phyloP scores from a whole-genome alignment of 2,329 filamentous ascomycete genomes.

The Aulographum hederae region DNA sequence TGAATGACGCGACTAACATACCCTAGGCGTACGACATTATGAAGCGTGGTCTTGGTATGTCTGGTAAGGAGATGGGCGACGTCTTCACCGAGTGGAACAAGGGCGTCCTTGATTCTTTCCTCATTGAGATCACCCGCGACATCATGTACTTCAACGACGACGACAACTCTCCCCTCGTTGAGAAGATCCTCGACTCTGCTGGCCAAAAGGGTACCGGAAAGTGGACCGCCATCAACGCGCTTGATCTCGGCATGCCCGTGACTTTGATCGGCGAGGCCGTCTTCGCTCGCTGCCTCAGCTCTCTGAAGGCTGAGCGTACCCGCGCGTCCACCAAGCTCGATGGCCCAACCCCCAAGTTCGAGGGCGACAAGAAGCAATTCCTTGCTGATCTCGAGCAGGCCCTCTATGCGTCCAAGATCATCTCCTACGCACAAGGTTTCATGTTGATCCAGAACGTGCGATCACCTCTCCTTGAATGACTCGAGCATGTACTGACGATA shows the following conservation, averaged over 20 bases:
- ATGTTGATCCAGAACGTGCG: constrained; percentile 97
- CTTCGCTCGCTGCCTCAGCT: constrained; percentile 82
- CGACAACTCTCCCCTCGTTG: constrained; percentile 73
- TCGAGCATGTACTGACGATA: constrained; percentile 6
- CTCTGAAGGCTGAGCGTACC: constrained; percentile 82
- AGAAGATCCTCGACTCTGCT: constrained; percentile 98
- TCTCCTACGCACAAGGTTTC: constrained; percentile 98
- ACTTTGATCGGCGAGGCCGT: constrained; percentile 92
- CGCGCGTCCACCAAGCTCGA: constrained; percentile 64
- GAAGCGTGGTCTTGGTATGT: constrained; percentile 88
- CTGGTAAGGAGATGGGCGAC: constrained; percentile 88
- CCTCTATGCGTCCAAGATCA: constrained; percentile 98
- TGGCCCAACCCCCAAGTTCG: constrained; percentile 63
- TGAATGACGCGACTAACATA: not conserved
- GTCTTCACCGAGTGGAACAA: constrained; percentile 95
- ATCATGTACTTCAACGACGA: constrained; percentile 98
- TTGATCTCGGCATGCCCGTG: constrained; percentile 96
- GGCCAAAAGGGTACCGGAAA: constrained; percentile 83
- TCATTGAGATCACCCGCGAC: constrained; percentile 97
- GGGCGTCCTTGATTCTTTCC: constrained; percentile 95
- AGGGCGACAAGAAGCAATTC: constrained; percentile 83
- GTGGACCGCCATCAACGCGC: constrained; percentile 98
- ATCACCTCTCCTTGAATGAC: constrained; percentile 8
- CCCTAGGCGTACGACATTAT: constrained; percentile 93
- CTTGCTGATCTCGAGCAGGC: constrained; percentile 96